Base-by-base conservation (phyloP, 2,329 filamentous ascomycete genomes). In the Bipolaris zeicola region DNA sequence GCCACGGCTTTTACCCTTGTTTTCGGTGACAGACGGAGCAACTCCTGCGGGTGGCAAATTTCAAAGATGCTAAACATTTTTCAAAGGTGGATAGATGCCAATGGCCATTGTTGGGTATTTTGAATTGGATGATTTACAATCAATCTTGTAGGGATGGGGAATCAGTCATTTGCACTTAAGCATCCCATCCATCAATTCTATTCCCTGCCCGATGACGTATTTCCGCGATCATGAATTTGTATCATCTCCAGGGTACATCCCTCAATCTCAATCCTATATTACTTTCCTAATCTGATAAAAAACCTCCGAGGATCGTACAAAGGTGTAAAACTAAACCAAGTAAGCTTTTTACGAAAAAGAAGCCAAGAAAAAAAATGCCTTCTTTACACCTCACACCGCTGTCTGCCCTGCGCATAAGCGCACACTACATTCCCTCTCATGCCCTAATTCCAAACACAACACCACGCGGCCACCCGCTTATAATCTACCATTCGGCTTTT, bases 401-500 rank as follows among this genome's bases (percentile, higher is more conserved):
- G 14, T 74, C 78, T 31, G 75, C 82, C 3, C 80, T 90, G 54
- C 76, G 76, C 28, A 77, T 89, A n/a, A 83, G 83, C 36, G 80
- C 77, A 16, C 82, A 87, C 69, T 77, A 81, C 24, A 89, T 91
- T 56, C 83, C 86, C 4, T 76, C 82, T 11, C 82, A 86, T 72
- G 71, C 74, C 24, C 76, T 79, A 5, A 80, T 86, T 34, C 87
- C 88, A 18, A 91, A 91, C 71, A 88, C 86, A 37, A 85, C 83
- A 5, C 81, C 88, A 52, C 84, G 87, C 66, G 76, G 81, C 52
- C 86, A 85, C 60, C 87, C 87, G 0, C 80, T 91, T 24, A 70
- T 89, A 42, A 85, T 90, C 70, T 90, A 90, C 74, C 86, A 87
- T 68, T 78, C 76, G 13, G 84, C 80, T 34, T 89, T 90, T 63